Conservation (phyloP, 2,329 filamentous ascomycete genomes). For the Fusarium sp. region DNA sequence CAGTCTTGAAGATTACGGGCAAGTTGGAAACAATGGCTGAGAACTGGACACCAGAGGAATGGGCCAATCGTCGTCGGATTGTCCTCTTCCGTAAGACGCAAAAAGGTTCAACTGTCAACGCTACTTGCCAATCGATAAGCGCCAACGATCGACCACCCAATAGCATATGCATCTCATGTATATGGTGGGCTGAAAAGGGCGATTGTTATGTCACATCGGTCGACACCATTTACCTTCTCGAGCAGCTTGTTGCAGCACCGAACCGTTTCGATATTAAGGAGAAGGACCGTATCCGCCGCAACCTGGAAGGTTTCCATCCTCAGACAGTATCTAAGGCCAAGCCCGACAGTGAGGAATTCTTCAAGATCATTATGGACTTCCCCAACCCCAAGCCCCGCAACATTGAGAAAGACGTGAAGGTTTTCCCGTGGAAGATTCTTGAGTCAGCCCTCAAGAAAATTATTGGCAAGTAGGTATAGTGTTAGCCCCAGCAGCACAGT, state of each 20-base stretch:
- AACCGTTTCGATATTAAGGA: conserved; percentile 94
- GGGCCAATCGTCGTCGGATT: conserved; percentile 80
- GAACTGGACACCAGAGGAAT: conserved; percentile 86
- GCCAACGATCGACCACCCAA: conserved; percentile 82
- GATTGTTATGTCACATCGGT: conserved; percentile 96
- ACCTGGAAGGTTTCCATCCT: conserved; percentile 93
- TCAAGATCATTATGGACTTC: conserved; percentile 99
- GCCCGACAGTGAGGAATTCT: conserved; percentile 93
- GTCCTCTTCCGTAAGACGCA: conserved; percentile 90
- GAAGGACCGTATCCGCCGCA: conserved; percentile 97
- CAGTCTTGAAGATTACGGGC: conserved; percentile 83
- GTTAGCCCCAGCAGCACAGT: conserved; percentile 58
- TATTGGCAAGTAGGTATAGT: conserved; percentile 96
- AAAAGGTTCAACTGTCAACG: conserved; percentile 81
- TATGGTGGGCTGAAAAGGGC: conserved; percentile 92
- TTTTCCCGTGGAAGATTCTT: conserved; percentile 95
- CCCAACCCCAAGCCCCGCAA: conserved; percentile 94
- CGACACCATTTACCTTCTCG: conserved; percentile 94
- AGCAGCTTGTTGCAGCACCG: conserved; percentile 81
- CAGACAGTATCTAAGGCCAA: conserved; percentile 96
- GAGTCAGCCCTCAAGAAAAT: conserved; percentile 94
- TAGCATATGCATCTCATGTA: conserved; percentile 96
- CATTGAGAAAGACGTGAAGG: conserved; percentile 99
- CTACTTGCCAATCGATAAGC: conserved; percentile 82
- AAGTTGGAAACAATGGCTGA: conserved; percentile 87